Percentiles rank a stretch among this genome's conserved stretches.
These are phyloP conservation scores for Ophiocordyceps unilateralis DNA, from an alignment of 2,329 filamentous ascomycete genomes.

Conservation along the genomic window DNA sequence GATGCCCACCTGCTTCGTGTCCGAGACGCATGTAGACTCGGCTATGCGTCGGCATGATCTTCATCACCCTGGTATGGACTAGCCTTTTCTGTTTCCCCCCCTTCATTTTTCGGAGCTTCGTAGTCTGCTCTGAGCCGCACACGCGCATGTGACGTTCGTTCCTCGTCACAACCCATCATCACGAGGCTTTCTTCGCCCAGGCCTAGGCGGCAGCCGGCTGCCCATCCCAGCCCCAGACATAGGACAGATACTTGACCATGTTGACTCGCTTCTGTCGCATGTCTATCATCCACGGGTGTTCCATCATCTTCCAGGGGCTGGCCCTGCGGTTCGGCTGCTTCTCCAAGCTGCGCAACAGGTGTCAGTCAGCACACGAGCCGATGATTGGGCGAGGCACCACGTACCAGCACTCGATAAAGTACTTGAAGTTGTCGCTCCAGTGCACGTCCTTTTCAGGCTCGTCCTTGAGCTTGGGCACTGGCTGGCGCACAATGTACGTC, in stretches of 20 bases:
- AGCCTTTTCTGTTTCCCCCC: not conserved
- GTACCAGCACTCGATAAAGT: conserved; percentile 98
- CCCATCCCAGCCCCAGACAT: conserved; percentile 97
- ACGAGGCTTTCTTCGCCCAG: too few relatives aligned
- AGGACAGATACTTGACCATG: conserved; percentile 83
- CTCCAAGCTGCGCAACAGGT: conserved; percentile 49
- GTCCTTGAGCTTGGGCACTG: conserved; percentile 89
- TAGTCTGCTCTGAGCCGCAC: too few relatives aligned
- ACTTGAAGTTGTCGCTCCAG: conserved; percentile 97
- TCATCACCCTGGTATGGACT: too few relatives aligned
- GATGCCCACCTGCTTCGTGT: not conserved
- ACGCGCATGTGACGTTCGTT: not conserved
- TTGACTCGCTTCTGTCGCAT: conserved; percentile 95
- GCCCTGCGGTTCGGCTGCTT: conserved; percentile 78
- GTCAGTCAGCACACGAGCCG: conserved; percentile 7
- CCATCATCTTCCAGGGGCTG: conserved; percentile 95
- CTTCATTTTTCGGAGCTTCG: too few relatives aligned
- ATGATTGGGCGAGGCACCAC: conserved; percentile 17
- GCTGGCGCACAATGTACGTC: conserved; percentile 93
- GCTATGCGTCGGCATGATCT: too few relatives aligned
- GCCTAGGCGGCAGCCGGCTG: conserved; percentile 2
- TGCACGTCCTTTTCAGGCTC: conserved; percentile 77
- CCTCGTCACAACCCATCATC: too few relatives aligned
- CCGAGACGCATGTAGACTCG: too few relatives aligned
- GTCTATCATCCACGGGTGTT: conserved; percentile 97